Base-by-base conservation (phyloP, 352 stramenopile species). In the Pythium sp. region DNA sequence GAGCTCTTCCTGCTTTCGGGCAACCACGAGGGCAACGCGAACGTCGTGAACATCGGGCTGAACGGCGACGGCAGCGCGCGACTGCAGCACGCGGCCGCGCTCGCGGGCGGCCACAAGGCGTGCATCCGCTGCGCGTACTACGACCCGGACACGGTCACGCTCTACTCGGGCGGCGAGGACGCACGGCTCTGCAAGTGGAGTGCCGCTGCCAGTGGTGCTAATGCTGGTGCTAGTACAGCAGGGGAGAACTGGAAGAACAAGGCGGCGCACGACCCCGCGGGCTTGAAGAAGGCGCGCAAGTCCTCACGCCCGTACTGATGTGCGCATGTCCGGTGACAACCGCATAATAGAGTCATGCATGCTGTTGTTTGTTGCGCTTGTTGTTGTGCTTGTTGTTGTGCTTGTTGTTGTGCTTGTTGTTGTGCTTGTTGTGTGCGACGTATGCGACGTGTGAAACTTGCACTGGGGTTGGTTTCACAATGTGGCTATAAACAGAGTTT, bases 161-260 rank as follows among this genome's bases (percentile, higher is more conserved):
- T 97, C 8, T 91, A 86, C 64, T 94, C 91, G 4, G 91, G 91
- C 26, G 91, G 90, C 1, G 91, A 97, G 68, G 91, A 97, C 66
- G 81, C 91, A 12, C 81, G 89, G 3, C 62, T 97, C 41, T 97
- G 91, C 72, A 81, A 82, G 58, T 97, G 91, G 91, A 71, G 70
- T 14, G 61, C 81, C 5, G 26, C 61, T 3, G 32, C 26, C 14
- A 41, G 47, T 7, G 36, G 8, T 11, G 6, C 36, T 15, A 32
- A 4, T 32, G 15, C 34, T 6, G 28, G 49, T 57, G 62, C 22
- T 0, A 24, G 15, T 30, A 28, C 18, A 49, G 63, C 9, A 26
- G n/a, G 34, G 5, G 9, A 54, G 62, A 7, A 56, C 30, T 64
- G 66, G 3, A 79, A 71, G 22, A 74, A 36, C 68, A 82, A 74